Conservation (phyloP, 352 stramenopile species). For the Phytophthora citricola region DNA sequence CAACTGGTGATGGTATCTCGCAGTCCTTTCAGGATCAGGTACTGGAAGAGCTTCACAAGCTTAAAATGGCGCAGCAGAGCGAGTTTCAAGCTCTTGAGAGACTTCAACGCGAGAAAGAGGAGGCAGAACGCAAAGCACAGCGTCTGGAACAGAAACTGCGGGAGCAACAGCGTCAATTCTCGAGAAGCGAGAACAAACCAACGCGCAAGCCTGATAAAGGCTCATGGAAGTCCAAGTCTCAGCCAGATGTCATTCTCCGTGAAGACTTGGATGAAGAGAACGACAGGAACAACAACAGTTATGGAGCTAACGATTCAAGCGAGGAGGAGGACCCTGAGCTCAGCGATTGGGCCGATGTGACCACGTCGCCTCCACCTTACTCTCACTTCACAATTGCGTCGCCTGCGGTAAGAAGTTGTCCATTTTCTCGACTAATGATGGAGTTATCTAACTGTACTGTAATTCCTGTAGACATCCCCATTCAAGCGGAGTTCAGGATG, state of each 20-base stretch:
- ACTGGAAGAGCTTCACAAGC: conserved; percentile 53
- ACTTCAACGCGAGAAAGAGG: conserved; percentile 18
- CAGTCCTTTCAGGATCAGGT: conserved; percentile 57
- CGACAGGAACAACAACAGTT: conserved; percentile 14
- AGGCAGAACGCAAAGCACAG: conserved; percentile 37
- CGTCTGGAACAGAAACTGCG: conserved; percentile 46
- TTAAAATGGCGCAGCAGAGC: conserved; percentile 47
- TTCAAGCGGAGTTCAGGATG: conserved; percentile 35
- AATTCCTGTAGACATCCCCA: conserved; percentile 24
- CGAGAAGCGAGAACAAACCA: conserved; percentile 23
- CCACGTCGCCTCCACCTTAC: conserved; percentile 29
- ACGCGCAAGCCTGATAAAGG: not conserved
- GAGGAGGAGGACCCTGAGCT: conserved; percentile 24
- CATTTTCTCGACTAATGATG: no score
- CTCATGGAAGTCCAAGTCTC: conserved; percentile 1
- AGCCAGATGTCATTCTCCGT: conserved; percentile 18
- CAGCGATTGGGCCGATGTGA: conserved; percentile 26
- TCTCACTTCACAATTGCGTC: conserved; percentile 21
- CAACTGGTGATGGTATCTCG: conserved; percentile 1
- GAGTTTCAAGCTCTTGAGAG: conserved; percentile 30
- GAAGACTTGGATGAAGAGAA: conserved; percentile 25
- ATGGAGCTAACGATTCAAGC: conserved; percentile 22
- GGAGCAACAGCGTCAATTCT: conserved; percentile 37
- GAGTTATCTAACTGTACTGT: not conserved
- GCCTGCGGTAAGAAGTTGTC: conserved; percentile 11